Evolutionary conservation across 2,329 filamentous ascomycete genomes (phyloP).

Genomic region (Madurella fahalii): DNA sequence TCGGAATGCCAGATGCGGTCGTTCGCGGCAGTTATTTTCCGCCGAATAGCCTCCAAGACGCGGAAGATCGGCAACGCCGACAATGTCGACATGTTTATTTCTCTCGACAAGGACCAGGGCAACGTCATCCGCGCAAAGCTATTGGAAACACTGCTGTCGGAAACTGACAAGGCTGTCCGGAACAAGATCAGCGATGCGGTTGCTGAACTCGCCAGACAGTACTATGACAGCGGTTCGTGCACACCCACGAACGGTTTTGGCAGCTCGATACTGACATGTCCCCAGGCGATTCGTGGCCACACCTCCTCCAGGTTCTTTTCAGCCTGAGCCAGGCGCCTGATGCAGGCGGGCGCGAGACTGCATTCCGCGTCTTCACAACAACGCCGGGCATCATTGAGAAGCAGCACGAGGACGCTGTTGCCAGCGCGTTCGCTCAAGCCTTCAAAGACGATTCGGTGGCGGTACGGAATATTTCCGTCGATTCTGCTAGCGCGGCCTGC

Average conservation of each 20-base stretch:
- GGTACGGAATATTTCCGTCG: slow-evolving; percentile 43
- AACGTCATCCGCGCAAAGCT: slow-evolving; percentile 79
- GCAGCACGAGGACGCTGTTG: slow-evolving; percentile 87
- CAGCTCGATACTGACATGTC: slow-evolving; percentile 9
- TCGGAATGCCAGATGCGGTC: slow-evolving; percentile 64
- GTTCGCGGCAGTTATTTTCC: slow-evolving; percentile 90
- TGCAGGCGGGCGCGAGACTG: slow-evolving; percentile 79
- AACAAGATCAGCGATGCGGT: slow-evolving; percentile 98
- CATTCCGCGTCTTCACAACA: slow-evolving; percentile 91
- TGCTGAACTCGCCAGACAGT: slow-evolving; percentile 90
- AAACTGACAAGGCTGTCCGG: slow-evolving; percentile 69
- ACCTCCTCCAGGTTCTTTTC: slow-evolving; percentile 81
- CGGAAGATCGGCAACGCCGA: slow-evolving; percentile 70
- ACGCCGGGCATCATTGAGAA: slow-evolving; percentile 95
- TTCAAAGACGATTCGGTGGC: slow-evolving; percentile 84
- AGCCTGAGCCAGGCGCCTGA: slow-evolving; percentile 84
- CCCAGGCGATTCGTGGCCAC: slow-evolving; percentile 79
- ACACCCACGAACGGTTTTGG: background rate
- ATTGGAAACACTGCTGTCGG: slow-evolving; percentile 69
- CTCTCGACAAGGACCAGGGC: slow-evolving; percentile 68
- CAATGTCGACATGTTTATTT: slow-evolving; percentile 79
- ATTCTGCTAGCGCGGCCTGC: background rate
- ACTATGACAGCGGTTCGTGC: slow-evolving; percentile 78
- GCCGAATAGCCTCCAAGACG: slow-evolving; percentile 85
- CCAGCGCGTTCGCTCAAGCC: slow-evolving; percentile 82